Base-by-base conservation (phyloP, 179 eudicot genomes). In the Nepenthes alata region DNA sequence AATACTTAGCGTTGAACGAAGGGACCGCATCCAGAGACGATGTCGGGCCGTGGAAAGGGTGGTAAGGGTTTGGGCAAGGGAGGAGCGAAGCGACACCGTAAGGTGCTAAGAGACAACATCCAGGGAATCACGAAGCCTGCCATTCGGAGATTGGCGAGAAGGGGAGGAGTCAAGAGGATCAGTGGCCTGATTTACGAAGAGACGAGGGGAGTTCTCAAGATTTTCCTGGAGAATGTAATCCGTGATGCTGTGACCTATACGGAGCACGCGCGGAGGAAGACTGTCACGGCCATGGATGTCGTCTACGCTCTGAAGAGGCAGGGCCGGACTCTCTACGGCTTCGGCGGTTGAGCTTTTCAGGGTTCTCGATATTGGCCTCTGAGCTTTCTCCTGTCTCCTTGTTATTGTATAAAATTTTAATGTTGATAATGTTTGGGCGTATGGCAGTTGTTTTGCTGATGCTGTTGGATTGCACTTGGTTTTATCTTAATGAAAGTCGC, bases 91-190 rank as follows among this genome's bases (percentile, higher is more conserved):
- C 65, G 65, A 49, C 65, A 62, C 57, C 55, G 65, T n/a, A 62
- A 62, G 55, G 65, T 62, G 8, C 38, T 62, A 34, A 62, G 65
- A 35, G 65, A 62, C 65, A 62, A 62, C 65, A 62, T 62, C 45
- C 65, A 62, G 47, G 65, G 65, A 2, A 62, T 62, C 3, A 62
- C 65, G 35, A 62, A 62, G 65, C 65, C 65, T 16, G 65, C 65
- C 25, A 62, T 62, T 50, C 56, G 65, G 11, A 49, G 65, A 41
- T 41, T 62, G 35, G 65, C 65, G 55, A 50, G 65, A 11, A 62
- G 65, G 35, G 65, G 65, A n/a, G 65, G 65, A 5, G 65, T 62
- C 12, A 62, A 62, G 65, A 36, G 65, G 6, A 62, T 62, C 34
- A 62, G 65, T 11, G 65, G 65, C 14, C 56, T 62, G 12, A 62